Evolutionary conservation across 805 yeast species (phyloP), one percentile per base, ranked within the genome.

Genomic region (Wickerhamomyces rabaulensis): DNA sequence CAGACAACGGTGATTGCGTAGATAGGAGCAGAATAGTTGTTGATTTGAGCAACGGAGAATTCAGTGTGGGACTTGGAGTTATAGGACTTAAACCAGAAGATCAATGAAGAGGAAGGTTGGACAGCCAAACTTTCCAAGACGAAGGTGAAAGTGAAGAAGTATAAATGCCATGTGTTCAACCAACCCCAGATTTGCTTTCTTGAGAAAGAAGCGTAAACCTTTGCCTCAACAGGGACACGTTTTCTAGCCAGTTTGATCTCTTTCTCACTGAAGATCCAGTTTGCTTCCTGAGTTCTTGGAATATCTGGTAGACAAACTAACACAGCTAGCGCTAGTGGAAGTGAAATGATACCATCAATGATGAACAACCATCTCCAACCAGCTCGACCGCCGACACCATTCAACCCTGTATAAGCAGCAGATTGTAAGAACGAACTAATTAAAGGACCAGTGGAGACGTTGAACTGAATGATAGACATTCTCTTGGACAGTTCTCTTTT

Each of bases 311-410:
- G 74, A 88, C 84, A 25, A 82, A 58, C 40, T 85, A 69, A 7
- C 74, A 54, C 21, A 85, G 63, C 7, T 90, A 94, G 39, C 3
- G 42, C 77, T 76, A 31, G 69, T 64, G 6, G 82, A 64, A 13
- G 91, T 82, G 43, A 85, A 10, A 42, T 62, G n/a, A 75, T 68
- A 3, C 95, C 95, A 59, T 86, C 87, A 9, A 82, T 74, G 48
- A 87, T 68, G 63, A 80, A 86, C 74, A 84, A 75, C 94, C 92
- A 87, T 64, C 82, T 87, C 81, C 87, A 87, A 35, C 94, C 95
- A 33, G 80, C 72, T 51, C 73, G 73, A 3, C 94, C 94, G 20
- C 58, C 60, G 8, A 60, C 65, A 38, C 75, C 77, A 31, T 45
- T 42, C 23, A 42, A 27, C 17, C 45, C 45, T 10, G 26, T 33